Percentiles rank a stretch among this genome's conserved stretches.
These are phyloP conservation scores for Tricholomella constricta DNA, from an alignment of 768 basidiomycete species.

Conservation along the genomic window DNA sequence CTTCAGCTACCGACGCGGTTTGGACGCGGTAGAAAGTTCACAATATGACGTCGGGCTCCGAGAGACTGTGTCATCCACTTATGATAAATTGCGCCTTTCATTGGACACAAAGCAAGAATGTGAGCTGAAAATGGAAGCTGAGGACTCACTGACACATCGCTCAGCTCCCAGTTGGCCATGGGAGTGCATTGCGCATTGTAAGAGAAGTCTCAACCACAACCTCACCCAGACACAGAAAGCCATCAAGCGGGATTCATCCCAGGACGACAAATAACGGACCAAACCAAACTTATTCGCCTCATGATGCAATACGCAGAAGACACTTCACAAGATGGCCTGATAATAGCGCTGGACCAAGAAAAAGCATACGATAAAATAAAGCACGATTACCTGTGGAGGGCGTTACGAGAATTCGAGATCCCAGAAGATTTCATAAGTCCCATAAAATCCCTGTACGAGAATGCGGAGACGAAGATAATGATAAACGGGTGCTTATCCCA, in stretches of 20 bases:
- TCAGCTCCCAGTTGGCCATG: too few species aligned
- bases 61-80: too few species aligned
- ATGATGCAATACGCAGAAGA: constrained; percentile 23
- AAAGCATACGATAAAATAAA: constrained; percentile 25
- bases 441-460: constrained; percentile 14
- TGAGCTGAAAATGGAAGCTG: too few species aligned
- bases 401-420: constrained; percentile 4
- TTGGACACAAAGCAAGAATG: too few species aligned
- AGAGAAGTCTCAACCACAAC: too few species aligned
- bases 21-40: too few species aligned
- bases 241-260: constrained; percentile 13
- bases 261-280: constrained; percentile 30
- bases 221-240: too few species aligned
- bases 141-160: too few species aligned
- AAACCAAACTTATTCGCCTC: constrained; percentile 25
- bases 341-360: constrained; percentile 39
- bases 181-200: too few species aligned
- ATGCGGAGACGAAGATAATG: constrained; percentile 5
- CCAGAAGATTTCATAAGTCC: constrained; percentile 16
- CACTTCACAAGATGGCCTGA: constrained; percentile 12
- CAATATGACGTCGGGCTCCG: too few species aligned
- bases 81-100: too few species aligned
- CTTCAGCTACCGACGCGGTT: too few species aligned
- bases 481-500: constrained; percentile 10
- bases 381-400: constrained; percentile 6